Conservation (phyloP, 768 basidiomycete species). For the Hypsizygus marmoreus region DNA sequence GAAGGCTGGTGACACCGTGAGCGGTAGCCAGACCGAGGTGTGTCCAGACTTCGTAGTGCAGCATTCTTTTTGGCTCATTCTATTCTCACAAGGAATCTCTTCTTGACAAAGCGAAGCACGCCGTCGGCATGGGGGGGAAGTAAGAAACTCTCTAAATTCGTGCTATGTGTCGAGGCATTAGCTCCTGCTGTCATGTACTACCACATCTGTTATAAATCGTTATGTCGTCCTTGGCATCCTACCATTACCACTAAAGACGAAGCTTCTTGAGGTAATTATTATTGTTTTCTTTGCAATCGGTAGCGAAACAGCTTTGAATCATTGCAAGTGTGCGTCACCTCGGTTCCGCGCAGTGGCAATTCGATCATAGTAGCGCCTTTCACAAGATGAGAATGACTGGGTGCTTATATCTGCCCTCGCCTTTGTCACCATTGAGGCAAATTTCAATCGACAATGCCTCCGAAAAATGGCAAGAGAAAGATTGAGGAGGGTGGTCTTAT, state of each 20-base stretch:
- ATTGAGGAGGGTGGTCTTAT: conserved; percentile 25
- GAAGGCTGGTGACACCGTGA: conserved; percentile 47
- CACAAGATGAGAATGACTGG: no score
- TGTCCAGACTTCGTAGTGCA: conserved; percentile 6
- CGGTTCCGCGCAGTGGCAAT: no score
- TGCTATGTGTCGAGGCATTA: not conserved
- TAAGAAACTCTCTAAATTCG: conserved; percentile 16
- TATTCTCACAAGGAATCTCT: conserved; percentile 36
- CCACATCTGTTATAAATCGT: no score
- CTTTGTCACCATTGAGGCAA: not conserved
- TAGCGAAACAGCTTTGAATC: no score
- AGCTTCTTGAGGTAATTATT: no score
- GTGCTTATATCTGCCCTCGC: not conserved
- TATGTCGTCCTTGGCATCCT: no score
- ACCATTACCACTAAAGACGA: no score
- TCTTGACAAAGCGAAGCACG: conserved; percentile 53
- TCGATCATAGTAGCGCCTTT: no score
- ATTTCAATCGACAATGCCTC: conserved; percentile 10
- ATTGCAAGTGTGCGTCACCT: no score
- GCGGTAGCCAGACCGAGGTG: conserved; percentile 45
- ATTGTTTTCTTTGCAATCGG: no score
- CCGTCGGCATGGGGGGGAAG: conserved; percentile 45
- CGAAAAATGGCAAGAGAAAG: conserved; percentile 14
- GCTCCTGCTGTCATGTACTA: not conserved
- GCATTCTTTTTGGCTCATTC: not conserved